These are phyloP conservation scores for Herpetomonas samuelpessoai DNA, from an alignment of 208 protist genomes.

Conservation along the genomic window DNA sequence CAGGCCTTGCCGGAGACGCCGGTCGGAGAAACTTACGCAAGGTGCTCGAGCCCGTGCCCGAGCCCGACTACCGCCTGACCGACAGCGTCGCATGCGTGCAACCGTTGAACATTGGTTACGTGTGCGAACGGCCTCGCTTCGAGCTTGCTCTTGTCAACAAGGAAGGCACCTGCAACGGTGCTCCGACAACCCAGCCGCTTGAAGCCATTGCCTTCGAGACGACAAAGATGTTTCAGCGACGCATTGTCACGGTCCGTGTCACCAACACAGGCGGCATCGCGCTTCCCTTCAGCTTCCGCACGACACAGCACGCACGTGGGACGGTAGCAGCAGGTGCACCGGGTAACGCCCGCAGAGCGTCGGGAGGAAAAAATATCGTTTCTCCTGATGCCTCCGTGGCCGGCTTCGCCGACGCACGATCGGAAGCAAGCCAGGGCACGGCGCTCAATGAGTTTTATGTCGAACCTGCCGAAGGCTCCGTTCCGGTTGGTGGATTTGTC, in stretches of 20 bases:
- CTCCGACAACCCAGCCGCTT: conserved; percentile 1
- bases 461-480: conserved; percentile 42
- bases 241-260: conserved; percentile 71
- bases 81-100: conserved; percentile 38
- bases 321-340: background rate
- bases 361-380: too few species aligned
- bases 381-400: too few species aligned
- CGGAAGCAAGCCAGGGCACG: background rate
- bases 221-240: conserved; percentile 95
- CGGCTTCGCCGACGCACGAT: background rate
- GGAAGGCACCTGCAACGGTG: conserved; percentile 20
- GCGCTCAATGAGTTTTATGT: conserved; percentile 58
- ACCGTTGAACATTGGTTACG: conserved; percentile 57
- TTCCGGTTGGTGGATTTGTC: conserved; percentile 41
- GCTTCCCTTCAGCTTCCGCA: conserved; percentile 63
- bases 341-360: background rate
- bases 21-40: conserved; percentile 66
- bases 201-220: conserved; percentile 69
- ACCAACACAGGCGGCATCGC: conserved; percentile 83
- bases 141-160: conserved; percentile 35
- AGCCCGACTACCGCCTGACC: conserved; percentile 54
- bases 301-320: background rate
- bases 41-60: conserved; percentile 69
- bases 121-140: conserved; percentile 68
- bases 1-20: conserved; percentile 15